These are phyloP conservation scores for Martiniozyma asiatica DNA, from an alignment of 1,139 yeast genomes.

Conservation along the genomic window DNA sequence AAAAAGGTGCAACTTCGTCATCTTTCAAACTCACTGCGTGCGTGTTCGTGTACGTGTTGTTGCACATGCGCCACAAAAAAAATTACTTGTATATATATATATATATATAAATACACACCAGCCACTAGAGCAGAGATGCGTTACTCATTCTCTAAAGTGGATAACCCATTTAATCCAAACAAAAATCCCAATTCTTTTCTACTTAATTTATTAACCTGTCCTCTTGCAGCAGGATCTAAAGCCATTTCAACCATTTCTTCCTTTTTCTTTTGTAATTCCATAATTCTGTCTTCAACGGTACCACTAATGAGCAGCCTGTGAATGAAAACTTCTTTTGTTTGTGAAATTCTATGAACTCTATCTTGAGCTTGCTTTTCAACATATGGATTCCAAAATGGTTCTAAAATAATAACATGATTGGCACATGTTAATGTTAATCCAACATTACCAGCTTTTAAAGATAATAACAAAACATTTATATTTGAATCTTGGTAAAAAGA, in stretches of 20 bases:
- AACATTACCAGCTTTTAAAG: slow-evolving; percentile 85
- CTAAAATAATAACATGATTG: slow-evolving; percentile 77
- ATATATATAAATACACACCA: too few relatives aligned
- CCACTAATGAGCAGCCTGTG: slow-evolving; percentile 54
- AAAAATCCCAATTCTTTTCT: slow-evolving; percentile 64
- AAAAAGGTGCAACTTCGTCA: too few relatives aligned
- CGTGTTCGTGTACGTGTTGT: too few relatives aligned
- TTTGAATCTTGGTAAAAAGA: slow-evolving; percentile 48
- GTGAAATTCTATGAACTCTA: slow-evolving; percentile 90
- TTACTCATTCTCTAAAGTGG: slow-evolving; percentile 14
- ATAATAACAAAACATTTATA: slow-evolving; percentile 49
- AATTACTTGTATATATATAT: too few relatives aligned
- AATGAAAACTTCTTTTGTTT: slow-evolving; percentile 59
- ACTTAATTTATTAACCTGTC: slow-evolving; percentile 52
- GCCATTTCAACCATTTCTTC: slow-evolving; percentile 70
- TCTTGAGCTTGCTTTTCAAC: slow-evolving; percentile 96
- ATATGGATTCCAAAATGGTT: slow-evolving; percentile 95
- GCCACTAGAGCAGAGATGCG: too few relatives aligned
- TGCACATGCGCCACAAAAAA: too few relatives aligned
- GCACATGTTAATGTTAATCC: slow-evolving; percentile 92
- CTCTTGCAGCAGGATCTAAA: slow-evolving; percentile 64
- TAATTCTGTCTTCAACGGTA: slow-evolving; percentile 79
- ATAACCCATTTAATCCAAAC: slow-evolving; percentile 49
- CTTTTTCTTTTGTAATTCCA: slow-evolving; percentile 63
- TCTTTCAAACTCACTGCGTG: too few relatives aligned